These are phyloP conservation scores for Pisolithus marmoratus DNA, from an alignment of 768 basidiomycete genomes.

Conservation along the genomic window DNA sequence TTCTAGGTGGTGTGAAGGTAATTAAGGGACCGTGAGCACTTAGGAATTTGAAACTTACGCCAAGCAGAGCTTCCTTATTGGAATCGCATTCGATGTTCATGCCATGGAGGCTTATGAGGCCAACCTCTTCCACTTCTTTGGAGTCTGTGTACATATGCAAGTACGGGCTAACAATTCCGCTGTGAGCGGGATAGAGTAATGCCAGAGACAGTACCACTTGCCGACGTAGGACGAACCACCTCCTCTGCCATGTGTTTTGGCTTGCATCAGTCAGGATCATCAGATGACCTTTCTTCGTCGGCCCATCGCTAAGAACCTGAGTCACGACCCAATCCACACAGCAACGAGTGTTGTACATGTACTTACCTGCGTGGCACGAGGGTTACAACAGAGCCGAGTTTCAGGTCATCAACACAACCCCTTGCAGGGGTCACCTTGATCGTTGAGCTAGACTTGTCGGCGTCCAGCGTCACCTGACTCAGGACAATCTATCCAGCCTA, in stretches of 20 bases:
- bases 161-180: constrained; percentile 64
- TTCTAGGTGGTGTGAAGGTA: constrained; percentile 42
- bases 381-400: constrained; percentile 68
- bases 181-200: not conserved
- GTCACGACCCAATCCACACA: not conserved
- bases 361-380: constrained; percentile 67
- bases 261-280: constrained; percentile 77
- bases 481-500: constrained; percentile 62
- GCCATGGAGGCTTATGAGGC: constrained; percentile 75
- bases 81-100: constrained; percentile 84
- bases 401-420: constrained; percentile 47
- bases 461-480: constrained; percentile 61
- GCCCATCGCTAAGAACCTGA: constrained; percentile 52
- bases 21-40: not conserved
- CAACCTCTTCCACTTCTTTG: constrained; percentile 78
- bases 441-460: constrained; percentile 29
- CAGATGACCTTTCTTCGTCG: constrained; percentile 82
- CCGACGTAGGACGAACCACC: constrained; percentile 88
- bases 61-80: constrained; percentile 81
- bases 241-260: constrained; percentile 73
- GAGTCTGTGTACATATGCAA: constrained; percentile 82
- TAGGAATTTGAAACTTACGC: constrained; percentile 44
- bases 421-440: constrained; percentile 25
- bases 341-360: not conserved
- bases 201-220: constrained; percentile 23